A percentile compares a stretch with the other conserved stretches of the same genome.
These are phyloP conservation scores for Sporothrix variecibatus DNA, from an alignment of 2,329 filamentous ascomycete genomes.

Conservation along the genomic window DNA sequence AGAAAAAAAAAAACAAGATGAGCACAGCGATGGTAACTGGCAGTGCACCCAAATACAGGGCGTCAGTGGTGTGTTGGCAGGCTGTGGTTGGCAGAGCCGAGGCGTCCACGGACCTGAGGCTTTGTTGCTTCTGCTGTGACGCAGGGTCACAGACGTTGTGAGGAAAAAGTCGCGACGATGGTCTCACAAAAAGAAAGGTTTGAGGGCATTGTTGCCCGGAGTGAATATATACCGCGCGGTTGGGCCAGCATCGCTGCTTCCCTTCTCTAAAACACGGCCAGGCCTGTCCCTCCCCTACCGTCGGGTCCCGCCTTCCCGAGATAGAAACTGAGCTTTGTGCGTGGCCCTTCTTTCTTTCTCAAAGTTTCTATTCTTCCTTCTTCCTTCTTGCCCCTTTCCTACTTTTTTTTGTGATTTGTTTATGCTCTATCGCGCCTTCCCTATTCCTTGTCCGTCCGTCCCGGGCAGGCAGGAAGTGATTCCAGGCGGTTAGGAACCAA, in stretches of 20 bases:
- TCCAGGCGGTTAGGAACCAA: not conserved
- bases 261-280: not conserved
- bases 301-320: constrained; percentile 1
- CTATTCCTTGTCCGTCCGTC: not conserved
- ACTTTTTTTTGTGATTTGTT: constrained; percentile 3
- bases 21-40: not conserved
- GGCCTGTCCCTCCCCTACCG: not conserved
- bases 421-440: not conserved
- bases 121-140: not conserved
- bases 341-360: not conserved
- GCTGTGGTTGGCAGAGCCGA: constrained; percentile 3
- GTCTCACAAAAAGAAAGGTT: constrained; percentile 1
- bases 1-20: not conserved
- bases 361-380: not conserved
- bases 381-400: not conserved
- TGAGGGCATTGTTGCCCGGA: not conserved
- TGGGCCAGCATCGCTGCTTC: not conserved
- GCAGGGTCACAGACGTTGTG: not conserved
- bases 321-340: not conserved
- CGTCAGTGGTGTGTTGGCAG: not conserved
- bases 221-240: not conserved
- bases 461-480: not conserved
- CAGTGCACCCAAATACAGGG: not conserved
- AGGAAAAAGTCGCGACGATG: not conserved
- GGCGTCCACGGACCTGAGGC: not conserved